Percentiles rank a stretch among this genome's conserved stretches.
These are phyloP conservation scores for Rhodofomes roseus DNA, from an alignment of 1,284 basidiomycete species.

Conservation along the genomic window DNA sequence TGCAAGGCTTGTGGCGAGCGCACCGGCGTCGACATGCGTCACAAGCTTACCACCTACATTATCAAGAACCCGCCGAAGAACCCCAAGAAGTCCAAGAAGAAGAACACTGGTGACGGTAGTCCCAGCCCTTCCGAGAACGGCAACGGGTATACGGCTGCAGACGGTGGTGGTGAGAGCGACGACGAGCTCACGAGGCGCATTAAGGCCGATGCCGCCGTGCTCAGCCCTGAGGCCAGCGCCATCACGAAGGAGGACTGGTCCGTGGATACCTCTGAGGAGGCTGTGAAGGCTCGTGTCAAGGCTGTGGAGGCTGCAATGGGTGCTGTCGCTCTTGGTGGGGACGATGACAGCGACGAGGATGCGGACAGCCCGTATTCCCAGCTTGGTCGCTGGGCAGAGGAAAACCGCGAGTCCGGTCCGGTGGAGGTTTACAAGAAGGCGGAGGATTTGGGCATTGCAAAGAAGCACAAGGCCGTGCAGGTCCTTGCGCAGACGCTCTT, in stretches of 20 bases:
- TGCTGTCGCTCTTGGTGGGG: conserved; percentile 55
- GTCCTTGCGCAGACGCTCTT: conserved; percentile 89
- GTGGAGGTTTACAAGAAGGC: conserved; percentile 58
- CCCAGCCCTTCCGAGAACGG: conserved; percentile 29
- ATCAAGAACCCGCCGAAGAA: conserved; percentile 95
- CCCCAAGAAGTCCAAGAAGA: conserved; percentile 75
- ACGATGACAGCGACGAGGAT: conserved; percentile 89
- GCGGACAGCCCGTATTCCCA: conserved; percentile 82
- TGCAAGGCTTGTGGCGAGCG: conserved; percentile 98
- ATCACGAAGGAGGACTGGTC: conserved; percentile 83
- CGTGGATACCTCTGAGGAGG: conserved; percentile 88
- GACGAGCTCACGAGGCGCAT: conserved; percentile 83
- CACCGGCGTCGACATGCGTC: conserved; percentile 92
- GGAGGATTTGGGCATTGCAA: conserved; percentile 89
- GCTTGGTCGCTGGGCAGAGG: conserved; percentile 86
- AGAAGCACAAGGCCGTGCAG: conserved; percentile 92
- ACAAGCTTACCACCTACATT: conserved; percentile 97
- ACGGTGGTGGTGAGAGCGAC: conserved; percentile 61
- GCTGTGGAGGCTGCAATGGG: conserved; percentile 70
- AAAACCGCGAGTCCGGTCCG: conserved; percentile 51
- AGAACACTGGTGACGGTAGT: conserved; percentile 33
- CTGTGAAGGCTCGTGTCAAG: conserved; percentile 84
- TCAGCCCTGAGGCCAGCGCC: conserved; percentile 52
- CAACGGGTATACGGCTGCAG: conserved; percentile 45
- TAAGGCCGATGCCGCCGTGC: conserved; percentile 81